A percentile compares a stretch with the other conserved stretches of the same genome.
Evolutionary conservation across 1,284 basidiomycete genomes (phyloP).

Genomic region (Cryptococcus deneoformans): DNA sequence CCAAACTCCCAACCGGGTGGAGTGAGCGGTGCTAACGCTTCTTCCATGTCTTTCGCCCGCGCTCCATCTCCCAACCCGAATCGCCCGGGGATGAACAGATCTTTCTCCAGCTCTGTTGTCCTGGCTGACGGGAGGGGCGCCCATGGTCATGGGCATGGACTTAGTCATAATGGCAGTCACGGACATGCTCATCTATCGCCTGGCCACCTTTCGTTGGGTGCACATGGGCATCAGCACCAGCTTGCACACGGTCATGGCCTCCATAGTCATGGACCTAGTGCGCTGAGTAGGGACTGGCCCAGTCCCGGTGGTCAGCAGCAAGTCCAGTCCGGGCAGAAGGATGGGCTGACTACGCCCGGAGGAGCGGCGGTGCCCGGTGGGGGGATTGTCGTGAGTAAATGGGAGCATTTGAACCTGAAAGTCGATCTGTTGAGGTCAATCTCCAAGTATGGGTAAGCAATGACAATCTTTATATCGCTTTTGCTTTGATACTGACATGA

Average conservation of each 20-base stretch:
- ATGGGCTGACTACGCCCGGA: conserved; percentile 24
- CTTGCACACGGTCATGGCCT: neutral
- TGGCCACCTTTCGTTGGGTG: neutral
- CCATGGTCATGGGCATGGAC: neutral
- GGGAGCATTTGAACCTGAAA: conserved; percentile 87
- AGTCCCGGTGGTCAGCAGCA: conserved; percentile 4
- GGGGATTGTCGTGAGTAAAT: conserved; percentile 87
- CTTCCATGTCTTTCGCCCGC: neutral
- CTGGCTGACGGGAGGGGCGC: neutral
- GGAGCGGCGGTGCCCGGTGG: conserved; percentile 60
- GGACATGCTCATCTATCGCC: neutral
- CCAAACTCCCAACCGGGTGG: conserved; percentile 1
- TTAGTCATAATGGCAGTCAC: neutral
- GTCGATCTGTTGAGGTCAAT: conserved; percentile 85
- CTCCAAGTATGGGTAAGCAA: conserved; percentile 79
- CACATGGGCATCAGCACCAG: neutral
- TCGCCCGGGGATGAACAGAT: conserved; percentile 22
- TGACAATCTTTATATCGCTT: neutral
- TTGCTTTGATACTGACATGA: neutral
- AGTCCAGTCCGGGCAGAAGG: neutral
- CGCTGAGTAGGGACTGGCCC: neutral
- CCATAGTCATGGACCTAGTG: neutral
- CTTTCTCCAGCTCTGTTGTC: conserved; percentile 19
- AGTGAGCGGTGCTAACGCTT: neutral
- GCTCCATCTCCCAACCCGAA: neutral